phyloP scores from a whole-genome alignment of 2,329 filamentous ascomycete genomes.

The Fusarium sp. region DNA sequence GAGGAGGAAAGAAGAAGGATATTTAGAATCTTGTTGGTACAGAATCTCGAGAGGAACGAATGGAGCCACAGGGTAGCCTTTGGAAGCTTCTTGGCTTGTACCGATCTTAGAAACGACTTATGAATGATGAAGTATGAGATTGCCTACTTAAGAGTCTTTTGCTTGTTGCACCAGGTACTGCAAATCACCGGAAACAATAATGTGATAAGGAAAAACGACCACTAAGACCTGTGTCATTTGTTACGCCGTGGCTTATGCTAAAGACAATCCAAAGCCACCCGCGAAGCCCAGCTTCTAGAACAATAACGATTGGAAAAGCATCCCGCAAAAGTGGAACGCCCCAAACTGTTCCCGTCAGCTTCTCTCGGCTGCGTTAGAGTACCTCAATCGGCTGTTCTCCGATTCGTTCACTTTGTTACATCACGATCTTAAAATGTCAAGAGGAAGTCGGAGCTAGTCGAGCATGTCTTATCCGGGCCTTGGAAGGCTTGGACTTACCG shows the following conservation, averaged over 20 bases:
- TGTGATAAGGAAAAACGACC: too few relatives aligned
- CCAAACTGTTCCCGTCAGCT: background rate
- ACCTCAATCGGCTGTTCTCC: background rate
- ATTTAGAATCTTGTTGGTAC: background rate
- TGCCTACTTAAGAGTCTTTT: too few relatives aligned
- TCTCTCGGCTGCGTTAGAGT: background rate
- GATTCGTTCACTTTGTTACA: background rate
- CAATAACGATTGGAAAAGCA: background rate
- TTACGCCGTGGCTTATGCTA: background rate
- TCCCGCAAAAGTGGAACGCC: background rate
- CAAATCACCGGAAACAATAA: background rate
- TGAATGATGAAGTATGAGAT: background rate
- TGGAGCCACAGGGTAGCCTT: background rate
- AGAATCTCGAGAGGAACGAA: background rate
- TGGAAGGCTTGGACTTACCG: background rate
- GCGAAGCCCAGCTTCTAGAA: background rate
- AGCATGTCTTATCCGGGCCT: background rate
- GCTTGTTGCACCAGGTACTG: too few relatives aligned
- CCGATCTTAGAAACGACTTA: background rate
- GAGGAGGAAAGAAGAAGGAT: slow-evolving; percentile 43
- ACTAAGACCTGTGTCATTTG: too few relatives aligned
- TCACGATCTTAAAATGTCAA: background rate
- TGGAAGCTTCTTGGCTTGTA: background rate
- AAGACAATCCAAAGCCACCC: background rate
- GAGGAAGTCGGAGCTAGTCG: too few relatives aligned